These are phyloP conservation scores for Septoria petroselini DNA, from an alignment of 2,329 filamentous ascomycete species.

Conservation along the genomic window DNA sequence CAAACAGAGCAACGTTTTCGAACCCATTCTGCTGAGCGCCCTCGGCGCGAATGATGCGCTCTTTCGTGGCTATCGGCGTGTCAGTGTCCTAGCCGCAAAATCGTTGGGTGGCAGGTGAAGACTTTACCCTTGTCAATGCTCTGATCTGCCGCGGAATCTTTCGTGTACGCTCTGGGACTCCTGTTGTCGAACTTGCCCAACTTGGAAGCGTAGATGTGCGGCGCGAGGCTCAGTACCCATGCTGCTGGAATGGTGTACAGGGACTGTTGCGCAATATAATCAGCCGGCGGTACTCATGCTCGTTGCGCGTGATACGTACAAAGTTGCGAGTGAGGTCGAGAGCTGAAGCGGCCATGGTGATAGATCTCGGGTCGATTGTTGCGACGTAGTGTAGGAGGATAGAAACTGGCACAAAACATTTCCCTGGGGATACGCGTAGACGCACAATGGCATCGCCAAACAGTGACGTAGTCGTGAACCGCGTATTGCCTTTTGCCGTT, in stretches of 20 bases:
- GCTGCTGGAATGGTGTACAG: slow-evolving; percentile 33
- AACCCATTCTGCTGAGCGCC: slow-evolving; percentile 41
- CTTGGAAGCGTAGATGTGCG: slow-evolving; percentile 37
- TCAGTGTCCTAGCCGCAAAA: background rate
- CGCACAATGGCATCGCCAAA: background rate
- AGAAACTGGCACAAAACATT: background rate
- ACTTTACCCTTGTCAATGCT: slow-evolving; percentile 22
- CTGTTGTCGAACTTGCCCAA: slow-evolving; percentile 23
- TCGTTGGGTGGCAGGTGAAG: background rate
- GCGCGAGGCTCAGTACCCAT: slow-evolving; percentile 38
- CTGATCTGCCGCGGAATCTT: slow-evolving; percentile 13
- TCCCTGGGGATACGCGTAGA: too few species aligned
- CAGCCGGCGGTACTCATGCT: background rate
- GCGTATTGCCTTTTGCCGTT: background rate
- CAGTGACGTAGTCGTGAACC: slow-evolving; percentile 1
- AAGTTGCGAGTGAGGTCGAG: slow-evolving; percentile 18
- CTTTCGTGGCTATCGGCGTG: slow-evolving; percentile 33
- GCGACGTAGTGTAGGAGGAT: background rate
- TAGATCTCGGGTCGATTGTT: background rate
- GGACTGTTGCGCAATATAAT: slow-evolving; percentile 18
- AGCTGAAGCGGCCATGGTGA: slow-evolving; percentile 16
- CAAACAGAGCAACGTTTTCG: slow-evolving; percentile 43
- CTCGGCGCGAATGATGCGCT: slow-evolving; percentile 39
- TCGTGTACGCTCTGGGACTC: slow-evolving; percentile 18
- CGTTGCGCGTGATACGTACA: background rate